Evolutionary conservation across 495 filamentous ascomycete species (phyloP), one percentile per base, ranked within the genome.

Genomic region (Trichoderma gamsii): DNA sequence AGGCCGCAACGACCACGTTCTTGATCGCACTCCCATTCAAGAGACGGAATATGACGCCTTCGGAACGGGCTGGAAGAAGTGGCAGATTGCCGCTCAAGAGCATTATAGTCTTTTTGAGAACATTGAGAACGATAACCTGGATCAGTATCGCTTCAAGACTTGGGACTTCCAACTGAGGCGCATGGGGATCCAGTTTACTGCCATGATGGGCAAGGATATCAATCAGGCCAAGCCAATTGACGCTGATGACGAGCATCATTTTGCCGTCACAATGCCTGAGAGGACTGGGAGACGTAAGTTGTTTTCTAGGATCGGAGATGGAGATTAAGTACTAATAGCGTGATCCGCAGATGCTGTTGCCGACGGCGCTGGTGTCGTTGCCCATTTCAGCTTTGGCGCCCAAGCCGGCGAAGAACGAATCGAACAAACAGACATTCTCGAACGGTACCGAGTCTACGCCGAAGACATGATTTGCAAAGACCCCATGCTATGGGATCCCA

Each of bases 81-180:
- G 81, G 81, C 76, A 76, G 7, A 78, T 81, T 21, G 76, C 75
- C 69, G 80, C 80, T 0, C 81, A 83, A 69, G 77, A 81, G 41
- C 81, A 84, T 68, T 82, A 83, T 66, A 80, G 76, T 8, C 82
- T 84, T 67, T 72, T 84, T 11, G 72, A 78, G 21, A 78, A 83
- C 61, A 74, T 84, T 1, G 80, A 82, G 68, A 59, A 69, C 7
- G 72, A 73, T 35, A 71, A 78, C 16, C 63, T 82, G 43, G 68
- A 70, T 18, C 73, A 67, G 6, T 84, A 84, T 68, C 82, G 81
- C 43, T 83, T 83, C 65, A 75, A 79, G 9, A 61, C 77, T 18
- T 84, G 81, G 81, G 73, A 73, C 15, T 76, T 79, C 66, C 76
- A 80, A 5, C 72, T 74, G 0, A 72, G 73, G 65, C 71, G 75